phyloP scores from a whole-genome alignment of 805 yeast genomes.

The Yarrowia hollandica region DNA sequence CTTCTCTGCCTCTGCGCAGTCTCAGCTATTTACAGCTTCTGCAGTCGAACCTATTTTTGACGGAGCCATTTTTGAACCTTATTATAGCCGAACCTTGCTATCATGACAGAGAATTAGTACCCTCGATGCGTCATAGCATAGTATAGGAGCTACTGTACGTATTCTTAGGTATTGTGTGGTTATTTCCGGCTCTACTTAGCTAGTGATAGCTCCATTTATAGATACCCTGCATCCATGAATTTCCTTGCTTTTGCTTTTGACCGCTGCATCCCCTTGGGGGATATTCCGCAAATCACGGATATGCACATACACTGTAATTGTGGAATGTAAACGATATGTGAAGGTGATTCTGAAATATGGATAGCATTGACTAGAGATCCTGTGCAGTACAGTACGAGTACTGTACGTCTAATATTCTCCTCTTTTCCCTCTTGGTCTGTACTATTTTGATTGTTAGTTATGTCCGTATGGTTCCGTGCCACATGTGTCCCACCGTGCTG shows the following conservation, averaged over 20 bases:
- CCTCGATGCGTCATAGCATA: neutral
- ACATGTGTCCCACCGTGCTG: too few species aligned
- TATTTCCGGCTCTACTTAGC: too few species aligned
- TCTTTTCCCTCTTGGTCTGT: too few species aligned
- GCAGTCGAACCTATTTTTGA: conserved; percentile 11
- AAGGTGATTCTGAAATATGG: neutral
- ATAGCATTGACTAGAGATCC: too few species aligned
- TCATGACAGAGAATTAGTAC: too few species aligned
- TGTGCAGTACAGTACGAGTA: too few species aligned
- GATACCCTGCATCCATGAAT: neutral
- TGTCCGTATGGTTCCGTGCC: too few species aligned
- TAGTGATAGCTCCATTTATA: too few species aligned
- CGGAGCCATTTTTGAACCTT: conserved; percentile 4
- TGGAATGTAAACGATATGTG: neutral
- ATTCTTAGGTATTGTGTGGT: too few species aligned
- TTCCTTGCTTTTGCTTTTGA: neutral
- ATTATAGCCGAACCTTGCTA: neutral
- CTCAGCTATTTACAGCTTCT: conserved; percentile 17
- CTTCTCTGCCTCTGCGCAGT: conserved; percentile 16
- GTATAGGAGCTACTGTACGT: too few species aligned
- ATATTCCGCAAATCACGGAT: conserved; percentile 27
- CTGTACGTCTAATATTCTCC: too few species aligned
- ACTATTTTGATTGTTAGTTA: too few species aligned
- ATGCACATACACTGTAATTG: conserved; percentile 18
- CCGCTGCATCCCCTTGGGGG: conserved; percentile 15